Percentiles rank a stretch among this genome's conserved stretches.
These are phyloP conservation scores for Hanseniaspora thailandica DNA, from an alignment of 805 yeast genomes.

Conservation along the genomic window DNA sequence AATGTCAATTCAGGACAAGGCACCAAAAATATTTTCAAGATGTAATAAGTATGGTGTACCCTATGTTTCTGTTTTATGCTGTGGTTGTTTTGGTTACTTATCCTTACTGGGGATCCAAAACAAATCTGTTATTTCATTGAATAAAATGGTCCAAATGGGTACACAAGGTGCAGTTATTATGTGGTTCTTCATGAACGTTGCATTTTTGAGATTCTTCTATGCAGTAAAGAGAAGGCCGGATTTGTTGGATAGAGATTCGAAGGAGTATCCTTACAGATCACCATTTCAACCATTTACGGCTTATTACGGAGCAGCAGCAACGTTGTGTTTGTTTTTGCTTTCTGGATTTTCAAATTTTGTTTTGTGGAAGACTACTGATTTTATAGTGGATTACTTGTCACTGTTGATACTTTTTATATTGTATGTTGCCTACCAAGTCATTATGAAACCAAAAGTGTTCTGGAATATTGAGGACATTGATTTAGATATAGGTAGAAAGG, in stretches of 20 bases:
- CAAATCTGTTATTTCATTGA: slow-evolving; percentile 49
- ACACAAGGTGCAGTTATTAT: slow-evolving; percentile 63
- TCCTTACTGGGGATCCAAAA: slow-evolving; percentile 48
- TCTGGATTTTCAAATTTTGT: slow-evolving; percentile 50
- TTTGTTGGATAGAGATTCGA: slow-evolving; percentile 46
- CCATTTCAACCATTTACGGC: slow-evolving; percentile 59
- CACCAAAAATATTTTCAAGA: slow-evolving; percentile 45
- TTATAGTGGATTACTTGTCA: slow-evolving; percentile 51
- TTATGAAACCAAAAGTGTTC: slow-evolving; percentile 38
- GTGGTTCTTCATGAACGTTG: slow-evolving; percentile 60
- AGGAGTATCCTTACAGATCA: slow-evolving; percentile 52
- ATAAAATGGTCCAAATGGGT: slow-evolving; percentile 49
- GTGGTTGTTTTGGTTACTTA: slow-evolving; percentile 48
- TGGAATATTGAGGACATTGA: slow-evolving; percentile 49
- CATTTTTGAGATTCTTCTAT: slow-evolving; percentile 48
- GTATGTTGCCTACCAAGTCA: slow-evolving; percentile 41
- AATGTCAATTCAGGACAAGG: slow-evolving; percentile 43
- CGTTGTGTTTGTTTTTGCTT: slow-evolving; percentile 36
- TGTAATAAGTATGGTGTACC: slow-evolving; percentile 63
- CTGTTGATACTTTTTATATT: slow-evolving; percentile 38
- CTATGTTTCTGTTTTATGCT: slow-evolving; percentile 50
- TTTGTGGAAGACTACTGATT: slow-evolving; percentile 45
- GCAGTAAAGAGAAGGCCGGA: slow-evolving; percentile 52
- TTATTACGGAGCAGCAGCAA: slow-evolving; percentile 43
- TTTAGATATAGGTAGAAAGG: slow-evolving; percentile 68